A percentile compares a stretch with the other conserved stretches of the same genome.
These are phyloP conservation scores for Simplicillium sp. DNA, from an alignment of 2,329 filamentous ascomycete species.

Conservation along the genomic window DNA sequence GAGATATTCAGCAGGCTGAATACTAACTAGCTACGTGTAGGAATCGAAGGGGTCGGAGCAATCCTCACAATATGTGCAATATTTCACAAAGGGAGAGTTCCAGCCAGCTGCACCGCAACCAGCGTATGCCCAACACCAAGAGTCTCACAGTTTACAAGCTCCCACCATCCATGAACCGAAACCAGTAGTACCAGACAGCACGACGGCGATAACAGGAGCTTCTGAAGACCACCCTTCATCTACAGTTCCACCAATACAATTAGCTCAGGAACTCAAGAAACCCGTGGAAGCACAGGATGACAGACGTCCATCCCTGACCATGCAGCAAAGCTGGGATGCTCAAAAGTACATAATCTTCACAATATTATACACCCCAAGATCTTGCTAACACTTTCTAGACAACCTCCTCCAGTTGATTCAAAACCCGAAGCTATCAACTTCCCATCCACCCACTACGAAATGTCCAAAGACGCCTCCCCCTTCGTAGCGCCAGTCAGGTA, in stretches of 20 bases:
- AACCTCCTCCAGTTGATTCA: constrained; percentile 54
- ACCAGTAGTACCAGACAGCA: background rate
- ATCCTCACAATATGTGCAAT: constrained; percentile 33
- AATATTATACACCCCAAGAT: background rate
- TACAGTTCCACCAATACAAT: no score
- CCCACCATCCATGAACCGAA: background rate
- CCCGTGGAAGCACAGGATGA: no score
- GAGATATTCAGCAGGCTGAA: background rate
- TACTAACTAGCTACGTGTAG: constrained; percentile 1
- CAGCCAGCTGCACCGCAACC: constrained; percentile 17
- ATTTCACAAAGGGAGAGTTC: constrained; percentile 46
- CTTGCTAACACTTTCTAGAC: constrained; percentile 30
- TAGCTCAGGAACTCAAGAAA: no score
- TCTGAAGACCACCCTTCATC: no score
- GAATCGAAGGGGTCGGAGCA: constrained; percentile 5
- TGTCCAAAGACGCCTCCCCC: constrained; percentile 65
- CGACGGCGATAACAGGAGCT: no score
- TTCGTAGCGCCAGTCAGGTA: constrained; percentile 72
- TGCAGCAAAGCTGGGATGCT: constrained; percentile 40
- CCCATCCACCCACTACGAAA: constrained; percentile 67
- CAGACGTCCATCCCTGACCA: no score
- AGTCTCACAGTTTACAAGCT: constrained; percentile 2
- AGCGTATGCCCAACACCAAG: constrained; percentile 11
- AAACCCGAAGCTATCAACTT: constrained; percentile 81
- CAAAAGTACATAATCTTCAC: constrained; percentile 31